These are phyloP conservation scores for Corymbia maculata DNA, from an alignment of 345 rosid genomes.

Conservation along the genomic window DNA sequence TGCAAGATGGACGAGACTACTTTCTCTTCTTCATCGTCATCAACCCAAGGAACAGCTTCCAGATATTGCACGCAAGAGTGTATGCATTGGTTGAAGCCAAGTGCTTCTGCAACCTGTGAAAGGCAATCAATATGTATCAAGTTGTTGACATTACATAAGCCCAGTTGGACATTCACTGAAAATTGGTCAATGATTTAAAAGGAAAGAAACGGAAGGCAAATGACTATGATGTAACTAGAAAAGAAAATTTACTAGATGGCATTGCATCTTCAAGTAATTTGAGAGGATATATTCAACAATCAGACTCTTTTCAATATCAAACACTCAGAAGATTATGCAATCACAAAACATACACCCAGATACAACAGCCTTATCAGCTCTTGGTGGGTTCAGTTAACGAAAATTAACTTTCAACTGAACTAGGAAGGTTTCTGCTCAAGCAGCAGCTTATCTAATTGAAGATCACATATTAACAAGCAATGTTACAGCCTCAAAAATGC, in stretches of 20 bases:
- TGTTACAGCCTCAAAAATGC: background rate
- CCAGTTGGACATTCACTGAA: background rate
- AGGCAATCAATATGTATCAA: background rate
- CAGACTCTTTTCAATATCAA: background rate
- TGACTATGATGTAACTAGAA: background rate
- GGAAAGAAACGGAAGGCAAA: background rate
- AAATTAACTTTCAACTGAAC: background rate
- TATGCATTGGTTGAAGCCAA: slow-evolving; percentile 66
- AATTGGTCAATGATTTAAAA: background rate
- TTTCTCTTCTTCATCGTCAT: slow-evolving; percentile 92
- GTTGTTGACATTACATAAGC: background rate
- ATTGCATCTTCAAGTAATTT: background rate
- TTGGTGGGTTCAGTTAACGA: background rate
- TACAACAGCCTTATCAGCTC: background rate
- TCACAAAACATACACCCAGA: background rate
- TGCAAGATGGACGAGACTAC: slow-evolving; percentile 66
- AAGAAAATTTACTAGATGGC: background rate
- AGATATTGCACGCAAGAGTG: slow-evolving; percentile 78
- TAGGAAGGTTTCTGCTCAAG: background rate
- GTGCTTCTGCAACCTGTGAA: slow-evolving; percentile 63
- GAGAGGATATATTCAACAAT: background rate
- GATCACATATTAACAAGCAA: background rate
- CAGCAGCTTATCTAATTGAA: background rate
- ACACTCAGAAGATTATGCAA: background rate
- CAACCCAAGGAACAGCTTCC: slow-evolving; percentile 99